Percentiles rank a stretch among this genome's conserved stretches.
These are phyloP conservation scores for Nannochloropsis granulata DNA, from an alignment of 108 stramenopile genomes.

Conservation along the genomic window DNA sequence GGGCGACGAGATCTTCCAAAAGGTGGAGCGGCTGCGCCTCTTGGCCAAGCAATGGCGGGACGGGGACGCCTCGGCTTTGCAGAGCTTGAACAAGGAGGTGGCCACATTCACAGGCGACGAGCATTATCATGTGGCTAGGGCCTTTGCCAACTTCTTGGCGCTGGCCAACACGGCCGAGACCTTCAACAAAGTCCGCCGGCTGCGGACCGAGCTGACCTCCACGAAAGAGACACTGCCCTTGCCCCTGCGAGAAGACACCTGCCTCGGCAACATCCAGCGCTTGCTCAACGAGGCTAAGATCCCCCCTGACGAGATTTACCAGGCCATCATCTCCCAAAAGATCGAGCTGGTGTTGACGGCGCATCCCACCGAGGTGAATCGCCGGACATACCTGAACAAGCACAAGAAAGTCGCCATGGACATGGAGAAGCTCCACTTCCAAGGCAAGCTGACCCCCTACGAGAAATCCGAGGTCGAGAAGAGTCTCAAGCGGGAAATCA, in stretches of 20 bases:
- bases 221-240: conserved; percentile 6
- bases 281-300: conserved; percentile 35
- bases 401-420: conserved; percentile 22
- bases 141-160: conserved; percentile 40
- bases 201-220: conserved; percentile 5
- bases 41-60: conserved; percentile 8
- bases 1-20: background rate
- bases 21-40: conserved; percentile 8
- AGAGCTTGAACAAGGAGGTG: background rate
- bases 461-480: conserved; percentile 48
- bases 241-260: conserved; percentile 33
- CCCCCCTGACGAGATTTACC: conserved; percentile 50
- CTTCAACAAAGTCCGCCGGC: conserved; percentile 24
- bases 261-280: conserved; percentile 28
- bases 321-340: conserved; percentile 65
- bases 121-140: conserved; percentile 13
- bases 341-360: conserved; percentile 91
- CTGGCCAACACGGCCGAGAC: conserved; percentile 39
- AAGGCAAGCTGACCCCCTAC: conserved; percentile 35
- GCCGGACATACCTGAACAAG: conserved; percentile 62
- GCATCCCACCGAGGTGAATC: conserved; percentile 93
- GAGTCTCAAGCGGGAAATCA: conserved; percentile 46
- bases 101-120: background rate
- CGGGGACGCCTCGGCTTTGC: background rate
- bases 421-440: conserved; percentile 28